Evolutionary conservation across 1,284 basidiomycete genomes (phyloP), one percentile per base, ranked within the genome.

Genomic region (Thecaphora frezii): DNA sequence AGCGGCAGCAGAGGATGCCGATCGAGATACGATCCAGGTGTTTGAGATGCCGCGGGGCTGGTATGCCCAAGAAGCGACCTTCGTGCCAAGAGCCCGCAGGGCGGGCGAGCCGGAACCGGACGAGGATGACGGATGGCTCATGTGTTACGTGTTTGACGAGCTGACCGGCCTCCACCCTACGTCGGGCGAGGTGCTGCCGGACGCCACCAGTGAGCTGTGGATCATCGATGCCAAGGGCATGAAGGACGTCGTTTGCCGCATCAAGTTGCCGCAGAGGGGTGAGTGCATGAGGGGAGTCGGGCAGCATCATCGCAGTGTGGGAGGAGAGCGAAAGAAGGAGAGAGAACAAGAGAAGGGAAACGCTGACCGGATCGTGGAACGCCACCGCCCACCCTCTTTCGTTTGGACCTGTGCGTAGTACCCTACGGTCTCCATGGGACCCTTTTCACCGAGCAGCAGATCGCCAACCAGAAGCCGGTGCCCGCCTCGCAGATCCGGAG

Each of bases 121-220:
- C 12, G 81, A 83, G 58, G 83, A 83, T 61, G 82, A 83, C 48
- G 83, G 82, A 0, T 83, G 69, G 58, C 71, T 83, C 13, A 48
- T 83, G 2, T 80, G 80, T n/a, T 83, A 82, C 65, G 81, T 80
- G 1, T 83, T 83, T 51, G 82, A 83, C 68, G 82, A 83, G 58
- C 54, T 46, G 10, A 74, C 80, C 36, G 65, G 82, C 8, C 50
- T 74, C 19, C 63, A 75, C 16, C 62, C 66, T 2, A 53, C 60
- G 10, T 76, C 76, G 4, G 81, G 81, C 3, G 70, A 74, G 16
- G 80, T 80, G 12, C 65, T 74, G 3, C 77, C 73, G 4, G 73
- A 67, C 4, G 69, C 77, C 9, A 65, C 59, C 8, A 76, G 76
- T 24, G 82, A 83, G 65, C 60, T 83, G 5, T 83, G 82, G 81